Conservation (phyloP, 2,329 filamentous ascomycete species). For the Botrytis deweyae region DNA sequence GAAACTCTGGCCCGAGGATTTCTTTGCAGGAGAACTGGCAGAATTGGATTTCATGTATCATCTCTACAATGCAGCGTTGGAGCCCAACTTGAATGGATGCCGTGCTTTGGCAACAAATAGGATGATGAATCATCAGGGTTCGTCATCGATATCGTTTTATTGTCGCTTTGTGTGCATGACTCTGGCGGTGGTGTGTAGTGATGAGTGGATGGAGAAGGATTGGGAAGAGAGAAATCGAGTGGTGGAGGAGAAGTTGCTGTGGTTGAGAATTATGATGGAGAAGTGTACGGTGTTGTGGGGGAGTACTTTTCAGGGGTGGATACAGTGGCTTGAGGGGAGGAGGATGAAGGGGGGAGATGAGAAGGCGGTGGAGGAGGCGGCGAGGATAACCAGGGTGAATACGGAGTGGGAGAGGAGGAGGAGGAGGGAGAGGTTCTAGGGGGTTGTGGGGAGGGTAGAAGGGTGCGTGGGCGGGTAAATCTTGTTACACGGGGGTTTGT, state of each 20-base stretch:
- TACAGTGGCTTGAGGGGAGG: neutral
- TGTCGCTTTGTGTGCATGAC: neutral
- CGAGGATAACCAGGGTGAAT: neutral
- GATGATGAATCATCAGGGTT: neutral
- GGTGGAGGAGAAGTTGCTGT: neutral
- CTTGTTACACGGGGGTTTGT: fast-evolving
- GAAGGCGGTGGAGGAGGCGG: neutral
- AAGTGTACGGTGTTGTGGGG: neutral
- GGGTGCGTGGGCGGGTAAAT: too few species aligned
- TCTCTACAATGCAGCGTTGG: neutral
- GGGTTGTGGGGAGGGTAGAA: too few species aligned
- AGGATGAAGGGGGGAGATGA: neutral
- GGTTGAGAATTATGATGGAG: neutral
- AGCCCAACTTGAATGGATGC: neutral
- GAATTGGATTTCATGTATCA: neutral
- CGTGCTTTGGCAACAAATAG: neutral
- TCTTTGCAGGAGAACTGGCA: neutral
- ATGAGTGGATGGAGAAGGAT: neutral
- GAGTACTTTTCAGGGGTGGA: neutral
- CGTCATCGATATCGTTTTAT: neutral
- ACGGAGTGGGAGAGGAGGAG: neutral
- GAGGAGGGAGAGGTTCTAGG: neutral
- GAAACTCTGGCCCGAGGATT: neutral
- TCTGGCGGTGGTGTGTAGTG: neutral
- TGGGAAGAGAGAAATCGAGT: neutral